A percentile compares a stretch with the other conserved stretches of the same genome.
These are phyloP conservation scores for Laguncularia racemosa DNA, from an alignment of 345 rosid genomes.

Conservation along the genomic window DNA sequence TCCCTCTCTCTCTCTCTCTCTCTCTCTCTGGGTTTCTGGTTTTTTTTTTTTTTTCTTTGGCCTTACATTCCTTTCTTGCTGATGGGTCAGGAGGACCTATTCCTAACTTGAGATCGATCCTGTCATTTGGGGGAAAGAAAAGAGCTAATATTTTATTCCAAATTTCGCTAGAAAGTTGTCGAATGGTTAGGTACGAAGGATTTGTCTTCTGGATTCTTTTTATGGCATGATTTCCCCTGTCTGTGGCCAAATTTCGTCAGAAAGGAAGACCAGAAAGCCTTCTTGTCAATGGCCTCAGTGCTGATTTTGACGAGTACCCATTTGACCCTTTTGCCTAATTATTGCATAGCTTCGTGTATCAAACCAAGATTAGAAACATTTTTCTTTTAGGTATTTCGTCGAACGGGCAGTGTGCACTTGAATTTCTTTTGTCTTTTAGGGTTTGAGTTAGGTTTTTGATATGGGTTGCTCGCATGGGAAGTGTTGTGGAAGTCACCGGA, in stretches of 20 bases:
- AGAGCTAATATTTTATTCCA: neutral
- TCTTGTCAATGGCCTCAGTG: constrained; percentile 15
- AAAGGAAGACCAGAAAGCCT: constrained; percentile 7
- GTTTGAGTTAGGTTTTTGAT: constrained; percentile 3
- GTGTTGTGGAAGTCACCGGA: constrained; percentile 63
- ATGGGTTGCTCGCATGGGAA: constrained; percentile 95
- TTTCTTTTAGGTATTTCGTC: constrained; percentile 22
- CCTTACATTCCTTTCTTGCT: no score
- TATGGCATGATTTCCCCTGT: neutral
- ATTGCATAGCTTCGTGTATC: constrained; percentile 1
- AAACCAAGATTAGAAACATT: neutral
- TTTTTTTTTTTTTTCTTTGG: no score
- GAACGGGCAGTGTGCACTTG: constrained; percentile 12
- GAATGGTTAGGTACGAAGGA: no score
- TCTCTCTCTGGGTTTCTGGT: neutral
- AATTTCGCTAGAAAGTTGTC: neutral
- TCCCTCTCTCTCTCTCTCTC: neutral
- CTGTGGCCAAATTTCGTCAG: neutral
- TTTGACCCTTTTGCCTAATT: constrained; percentile 11
- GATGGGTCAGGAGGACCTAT: no score
- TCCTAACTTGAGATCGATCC: neutral
- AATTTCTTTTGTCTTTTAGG: constrained; percentile 4
- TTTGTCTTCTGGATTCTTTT: neutral
- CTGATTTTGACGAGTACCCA: constrained; percentile 19
- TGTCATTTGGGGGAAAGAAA: neutral